Conservation (phyloP, 2,329 filamentous ascomycete genomes). For the Lithohypha guttulata region DNA sequence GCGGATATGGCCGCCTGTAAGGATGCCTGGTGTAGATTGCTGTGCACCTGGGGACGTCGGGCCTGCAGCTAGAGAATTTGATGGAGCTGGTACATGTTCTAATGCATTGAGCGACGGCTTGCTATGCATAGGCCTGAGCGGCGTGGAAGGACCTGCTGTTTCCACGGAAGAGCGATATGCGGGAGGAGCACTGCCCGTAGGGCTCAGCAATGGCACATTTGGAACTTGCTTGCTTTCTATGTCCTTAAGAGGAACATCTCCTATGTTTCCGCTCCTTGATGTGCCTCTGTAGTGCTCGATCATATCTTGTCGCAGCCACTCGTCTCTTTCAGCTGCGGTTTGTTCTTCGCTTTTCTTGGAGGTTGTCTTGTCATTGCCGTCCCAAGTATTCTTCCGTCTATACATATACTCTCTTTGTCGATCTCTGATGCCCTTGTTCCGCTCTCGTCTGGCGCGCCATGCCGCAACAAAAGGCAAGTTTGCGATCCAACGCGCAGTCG, state of each 20-base stretch:
- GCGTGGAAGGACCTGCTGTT: too few relatives aligned
- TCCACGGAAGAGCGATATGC: too few relatives aligned
- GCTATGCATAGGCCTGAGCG: too few relatives aligned
- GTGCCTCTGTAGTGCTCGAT: neutral
- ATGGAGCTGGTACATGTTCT: too few relatives aligned
- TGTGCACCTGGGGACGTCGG: too few relatives aligned
- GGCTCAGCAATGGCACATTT: too few relatives aligned
- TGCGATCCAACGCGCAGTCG: neutral
- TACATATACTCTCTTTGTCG: neutral
- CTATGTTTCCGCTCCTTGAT: neutral
- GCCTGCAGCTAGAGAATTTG: too few relatives aligned
- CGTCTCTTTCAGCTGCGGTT: neutral
- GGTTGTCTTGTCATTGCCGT: neutral
- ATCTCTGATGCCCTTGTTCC: slow-evolving; percentile 3
- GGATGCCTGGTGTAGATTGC: too few relatives aligned
- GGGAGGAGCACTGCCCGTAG: too few relatives aligned
- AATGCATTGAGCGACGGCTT: too few relatives aligned
- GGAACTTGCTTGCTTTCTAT: too few relatives aligned
- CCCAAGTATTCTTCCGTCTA: neutral
- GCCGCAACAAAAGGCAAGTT: neutral
- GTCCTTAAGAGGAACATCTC: too few relatives aligned
- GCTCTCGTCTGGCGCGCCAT: neutral
- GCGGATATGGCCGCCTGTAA: neutral
- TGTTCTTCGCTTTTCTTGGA: neutral
- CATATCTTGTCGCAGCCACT: slow-evolving; percentile 6